Conservation (phyloP, 2,329 filamentous ascomycete genomes). For the Cercospora sesami region DNA sequence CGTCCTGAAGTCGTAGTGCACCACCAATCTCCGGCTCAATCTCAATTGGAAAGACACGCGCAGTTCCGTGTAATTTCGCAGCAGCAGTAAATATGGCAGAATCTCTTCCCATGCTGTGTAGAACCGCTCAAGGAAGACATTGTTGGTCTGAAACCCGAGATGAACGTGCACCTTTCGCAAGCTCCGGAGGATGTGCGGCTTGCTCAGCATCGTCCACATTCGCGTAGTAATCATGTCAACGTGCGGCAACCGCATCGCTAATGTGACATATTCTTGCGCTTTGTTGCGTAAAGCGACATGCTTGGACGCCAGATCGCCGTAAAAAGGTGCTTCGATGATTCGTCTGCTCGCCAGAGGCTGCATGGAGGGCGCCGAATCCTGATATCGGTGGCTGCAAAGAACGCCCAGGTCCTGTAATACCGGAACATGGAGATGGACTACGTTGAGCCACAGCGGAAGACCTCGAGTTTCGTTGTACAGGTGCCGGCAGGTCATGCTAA, state of each 20-base stretch:
- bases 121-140: conserved; percentile 24
- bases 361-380: neutral
- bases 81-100: conserved; percentile 2
- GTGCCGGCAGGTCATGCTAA: conserved; percentile 20
- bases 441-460: conserved; percentile 26
- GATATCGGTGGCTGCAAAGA: neutral
- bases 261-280: conserved; percentile 19
- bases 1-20: conserved; percentile 20
- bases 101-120: conserved; percentile 21
- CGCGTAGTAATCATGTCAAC: conserved; percentile 9
- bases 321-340: conserved; percentile 2
- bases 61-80: conserved; percentile 8
- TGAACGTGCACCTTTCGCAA: conserved; percentile 22
- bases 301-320: conserved; percentile 9
- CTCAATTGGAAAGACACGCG: conserved; percentile 22
- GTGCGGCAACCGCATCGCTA: conserved; percentile 23
- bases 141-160: conserved; percentile 20
- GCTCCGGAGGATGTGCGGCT: neutral
- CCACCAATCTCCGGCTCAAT: conserved; percentile 19
- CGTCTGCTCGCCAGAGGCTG: neutral
- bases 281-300: conserved; percentile 13
- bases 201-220: conserved; percentile 7
- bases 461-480: conserved; percentile 20
- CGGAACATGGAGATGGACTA: conserved; percentile 21
- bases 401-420: conserved; percentile 22